Evolutionary conservation across 108 stramenopile species (phyloP).

Genomic region (Conticribra weissflogii): DNA sequence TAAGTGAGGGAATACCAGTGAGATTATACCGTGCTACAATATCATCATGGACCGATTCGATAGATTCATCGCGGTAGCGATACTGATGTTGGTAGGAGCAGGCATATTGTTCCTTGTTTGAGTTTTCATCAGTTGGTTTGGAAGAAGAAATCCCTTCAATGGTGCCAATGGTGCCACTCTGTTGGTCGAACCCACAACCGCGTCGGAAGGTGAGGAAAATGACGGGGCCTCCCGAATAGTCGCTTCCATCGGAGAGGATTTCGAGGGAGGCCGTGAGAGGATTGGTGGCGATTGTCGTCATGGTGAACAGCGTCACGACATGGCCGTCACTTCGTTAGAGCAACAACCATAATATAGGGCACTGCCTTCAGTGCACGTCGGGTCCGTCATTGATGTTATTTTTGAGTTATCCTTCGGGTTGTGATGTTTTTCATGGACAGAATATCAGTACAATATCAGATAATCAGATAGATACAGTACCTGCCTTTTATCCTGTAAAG

Average conservation of each 20-base stretch:
- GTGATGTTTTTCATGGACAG: too few relatives aligned
- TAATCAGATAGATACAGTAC: too few relatives aligned
- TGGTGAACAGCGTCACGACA: too few relatives aligned
- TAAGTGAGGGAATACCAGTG: conserved; percentile 62
- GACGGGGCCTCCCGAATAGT: conserved; percentile 62
- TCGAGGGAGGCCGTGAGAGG: conserved; percentile 50
- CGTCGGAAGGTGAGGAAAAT: conserved; percentile 71
- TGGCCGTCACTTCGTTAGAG: too few relatives aligned
- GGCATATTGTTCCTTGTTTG: too few relatives aligned
- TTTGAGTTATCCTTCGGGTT: too few relatives aligned
- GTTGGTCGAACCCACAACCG: not conserved
- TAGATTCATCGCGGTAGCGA: not conserved
- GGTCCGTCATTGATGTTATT: too few relatives aligned
- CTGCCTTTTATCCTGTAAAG: too few relatives aligned
- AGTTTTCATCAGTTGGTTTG: too few relatives aligned
- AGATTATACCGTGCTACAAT: conserved; percentile 69
- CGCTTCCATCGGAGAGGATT: conserved; percentile 76
- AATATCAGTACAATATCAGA: too few relatives aligned
- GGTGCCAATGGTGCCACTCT: not conserved
- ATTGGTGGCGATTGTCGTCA: not conserved
- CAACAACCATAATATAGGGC: too few relatives aligned
- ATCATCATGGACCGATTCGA: conserved; percentile 3
- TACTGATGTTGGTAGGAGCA: conserved; percentile 11
- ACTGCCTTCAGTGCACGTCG: too few relatives aligned
- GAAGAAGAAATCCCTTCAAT: not conserved